Evolutionary conservation across 202 grass and related monocot genomes (phyloP).

Genomic region (Carex arenaria): DNA sequence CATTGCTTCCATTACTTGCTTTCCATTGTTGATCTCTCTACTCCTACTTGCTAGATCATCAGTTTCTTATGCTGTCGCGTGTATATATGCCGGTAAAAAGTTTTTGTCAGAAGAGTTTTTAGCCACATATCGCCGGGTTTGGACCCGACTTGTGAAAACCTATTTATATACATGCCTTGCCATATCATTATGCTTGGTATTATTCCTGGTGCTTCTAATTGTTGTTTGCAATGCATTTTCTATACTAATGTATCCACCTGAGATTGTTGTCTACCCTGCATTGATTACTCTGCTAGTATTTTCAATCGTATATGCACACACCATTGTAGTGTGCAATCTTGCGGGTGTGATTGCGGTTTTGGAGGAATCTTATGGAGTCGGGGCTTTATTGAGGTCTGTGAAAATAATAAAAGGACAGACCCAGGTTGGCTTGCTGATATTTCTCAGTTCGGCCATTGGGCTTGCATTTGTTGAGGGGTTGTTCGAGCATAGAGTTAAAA

Average conservation of each 20-base stretch:
- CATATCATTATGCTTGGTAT: conserved; percentile 39
- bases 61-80: conserved; percentile 60
- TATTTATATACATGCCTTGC: conserved; percentile 51
- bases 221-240: conserved; percentile 56
- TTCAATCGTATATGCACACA: conserved; percentile 76
- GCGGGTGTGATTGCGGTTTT: conserved; percentile 73
- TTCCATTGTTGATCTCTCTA: conserved; percentile 62
- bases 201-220: conserved; percentile 67
- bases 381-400: conserved; percentile 55
- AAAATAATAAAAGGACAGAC: conserved; percentile 71
- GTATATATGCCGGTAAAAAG: conserved; percentile 61
- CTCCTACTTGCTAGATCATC: conserved; percentile 72
- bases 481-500: conserved; percentile 98
- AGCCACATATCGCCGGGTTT: conserved; percentile 43
- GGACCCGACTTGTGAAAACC: conserved; percentile 61
- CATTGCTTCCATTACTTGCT: conserved; percentile 44
- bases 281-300: conserved; percentile 59
- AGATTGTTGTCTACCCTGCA: conserved; percentile 73
- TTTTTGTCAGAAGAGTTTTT: conserved; percentile 41
- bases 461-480: conserved; percentile 76
- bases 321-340: conserved; percentile 82
- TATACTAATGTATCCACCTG: conserved; percentile 59
- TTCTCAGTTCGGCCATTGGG: conserved; percentile 73
- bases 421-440: conserved; percentile 81
- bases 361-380: conserved; percentile 54